A percentile compares a stretch with the other conserved stretches of the same genome.
phyloP scores from a whole-genome alignment of 148 eudicot genomes.

The Polygonum aviculare region DNA sequence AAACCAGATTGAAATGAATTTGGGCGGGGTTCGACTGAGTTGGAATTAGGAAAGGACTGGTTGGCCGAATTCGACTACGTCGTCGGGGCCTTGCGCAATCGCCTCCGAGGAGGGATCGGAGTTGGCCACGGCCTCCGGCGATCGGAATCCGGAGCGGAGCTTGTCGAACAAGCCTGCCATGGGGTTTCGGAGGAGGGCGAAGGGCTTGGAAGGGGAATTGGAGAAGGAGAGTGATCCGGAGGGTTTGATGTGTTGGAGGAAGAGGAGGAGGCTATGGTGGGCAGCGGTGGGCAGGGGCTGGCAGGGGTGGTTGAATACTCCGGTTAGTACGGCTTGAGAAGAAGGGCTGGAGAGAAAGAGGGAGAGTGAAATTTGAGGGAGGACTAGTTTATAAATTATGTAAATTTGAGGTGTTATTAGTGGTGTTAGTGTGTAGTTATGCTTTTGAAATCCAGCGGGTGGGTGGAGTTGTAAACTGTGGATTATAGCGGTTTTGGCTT shows the following conservation, averaged over 20 bases:
- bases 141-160: not conserved
- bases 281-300: no score
- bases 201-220: not conserved
- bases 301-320: no score
- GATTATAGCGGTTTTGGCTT: not conserved
- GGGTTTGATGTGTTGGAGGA: not conserved
- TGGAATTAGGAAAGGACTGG: no score
- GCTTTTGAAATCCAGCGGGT: not conserved
- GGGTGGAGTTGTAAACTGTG: not conserved
- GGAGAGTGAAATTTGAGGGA: no score
- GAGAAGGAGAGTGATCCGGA: constrained; percentile 6
- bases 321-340: no score
- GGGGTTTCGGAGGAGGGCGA: not conserved
- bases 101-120: constrained; percentile 1
- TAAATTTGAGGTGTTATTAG: no score
- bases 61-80: not conserved
- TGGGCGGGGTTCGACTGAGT: no score
- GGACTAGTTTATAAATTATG: no score
- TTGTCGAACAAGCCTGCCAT: not conserved
- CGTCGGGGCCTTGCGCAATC: constrained; percentile 13
- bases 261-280: not conserved
- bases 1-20: no score
- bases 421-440: no score
- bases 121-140: not conserved
- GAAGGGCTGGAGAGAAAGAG: no score